A percentile compares a stretch with the other conserved stretches of the same genome.
phyloP scores from a whole-genome alignment of 2,329 filamentous ascomycete species.

The Fusarium nisikadoi region DNA sequence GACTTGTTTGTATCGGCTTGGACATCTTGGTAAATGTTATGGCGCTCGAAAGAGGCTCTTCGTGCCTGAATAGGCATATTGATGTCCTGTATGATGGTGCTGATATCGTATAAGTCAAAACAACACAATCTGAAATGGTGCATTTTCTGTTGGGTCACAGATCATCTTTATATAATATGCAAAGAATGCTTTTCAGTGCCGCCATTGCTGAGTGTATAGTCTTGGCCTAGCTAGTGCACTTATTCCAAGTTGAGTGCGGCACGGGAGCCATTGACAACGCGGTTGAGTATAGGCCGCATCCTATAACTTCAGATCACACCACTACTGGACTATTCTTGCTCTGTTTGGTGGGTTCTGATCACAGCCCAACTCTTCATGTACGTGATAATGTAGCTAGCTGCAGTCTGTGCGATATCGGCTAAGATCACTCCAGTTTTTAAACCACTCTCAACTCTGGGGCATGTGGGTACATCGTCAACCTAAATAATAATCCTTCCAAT shows the following conservation, averaged over 20 bases:
- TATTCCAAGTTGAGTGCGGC: not conserved
- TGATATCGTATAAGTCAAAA: not conserved
- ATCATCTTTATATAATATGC: not conserved
- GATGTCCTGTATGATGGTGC: not conserved
- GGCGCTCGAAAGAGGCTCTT: slow-evolving; percentile 4
- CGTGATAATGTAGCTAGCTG: not conserved
- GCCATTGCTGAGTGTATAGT: too few relatives aligned
- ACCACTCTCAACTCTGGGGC: slow-evolving; percentile 10
- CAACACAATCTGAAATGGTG: rapidly evolving
- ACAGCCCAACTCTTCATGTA: not conserved
- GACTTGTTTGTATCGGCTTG: slow-evolving; percentile 32
- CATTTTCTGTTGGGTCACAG: rapidly evolving
- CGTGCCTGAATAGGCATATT: not conserved
- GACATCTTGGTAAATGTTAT: slow-evolving; percentile 33
- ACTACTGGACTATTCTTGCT: rapidly evolving
- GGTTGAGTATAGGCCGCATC: not conserved
- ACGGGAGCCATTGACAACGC: not conserved
- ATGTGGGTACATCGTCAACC: not conserved
- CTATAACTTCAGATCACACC: not conserved
- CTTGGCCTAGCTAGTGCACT: too few relatives aligned
- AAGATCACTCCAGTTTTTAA: slow-evolving; percentile 22
- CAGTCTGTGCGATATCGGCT: slow-evolving; percentile 5
- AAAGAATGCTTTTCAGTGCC: not conserved
- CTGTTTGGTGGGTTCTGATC: not conserved
- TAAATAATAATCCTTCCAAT: slow-evolving; percentile 19